Base-by-base conservation (phyloP, 75 land plant species). In the Ceratopteris richardii region DNA sequence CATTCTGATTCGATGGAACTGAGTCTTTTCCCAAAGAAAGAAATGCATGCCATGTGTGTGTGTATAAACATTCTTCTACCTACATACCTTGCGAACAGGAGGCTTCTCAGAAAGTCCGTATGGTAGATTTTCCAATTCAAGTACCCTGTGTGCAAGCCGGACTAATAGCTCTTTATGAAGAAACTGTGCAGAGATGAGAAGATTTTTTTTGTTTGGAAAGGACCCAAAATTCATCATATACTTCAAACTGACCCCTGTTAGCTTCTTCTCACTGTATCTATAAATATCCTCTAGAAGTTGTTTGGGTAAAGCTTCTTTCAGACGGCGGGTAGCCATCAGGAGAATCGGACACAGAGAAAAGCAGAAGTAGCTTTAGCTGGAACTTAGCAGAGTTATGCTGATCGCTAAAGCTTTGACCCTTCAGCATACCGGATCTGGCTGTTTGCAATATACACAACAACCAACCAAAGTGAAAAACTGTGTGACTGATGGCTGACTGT, bases 221-320 rank as follows among this genome's bases (percentile, higher is more conserved):
- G 93, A 93, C 20, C 36, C 60, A 58, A 92, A 92, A 37, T 92
- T 82, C 93, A 87, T 84, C 97, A 92, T 92, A 70, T 85, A 80
- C 67, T 82, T 75, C 37, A 92, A 62, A 64, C 86, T 85, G 31
- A 92, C 97, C 21, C 97, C 97, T 4, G 94, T 84, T 65, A 88
- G 97, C 58, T 79, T 82, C 80, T 79, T 76, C 22, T 69, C 26
- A 17, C 97, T 90, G 77, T 86, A 92, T 62, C 59, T 74, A 51
- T 76, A 72, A 17, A 92, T 84, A 39, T 92, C 88, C 44, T 88
- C 86, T 1, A 68, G 71, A 42, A 88, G 47, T 30, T 68, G 65
- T 12, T 78, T 61, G 19, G 74, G 12, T 40, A 14, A 9, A 40
- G 9, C 9, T 9, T 40, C 42, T 14, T 9, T 14, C 9, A 40